Conservation (phyloP, 768 basidiomycete genomes). For the Tephrocybe rancida region DNA sequence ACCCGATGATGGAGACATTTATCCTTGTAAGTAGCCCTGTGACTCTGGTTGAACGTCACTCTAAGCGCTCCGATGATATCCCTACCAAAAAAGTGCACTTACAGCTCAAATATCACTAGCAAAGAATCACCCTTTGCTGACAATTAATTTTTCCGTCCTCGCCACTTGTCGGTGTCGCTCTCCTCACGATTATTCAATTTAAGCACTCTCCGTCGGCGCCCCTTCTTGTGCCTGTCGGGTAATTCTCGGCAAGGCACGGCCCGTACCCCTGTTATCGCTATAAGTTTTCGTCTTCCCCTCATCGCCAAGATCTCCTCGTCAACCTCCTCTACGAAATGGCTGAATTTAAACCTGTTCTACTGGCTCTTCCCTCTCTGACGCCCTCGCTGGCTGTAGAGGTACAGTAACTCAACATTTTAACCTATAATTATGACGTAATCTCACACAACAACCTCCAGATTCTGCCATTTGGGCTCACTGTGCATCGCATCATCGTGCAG, state of each 20-base stretch:
- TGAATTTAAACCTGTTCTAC: slow-evolving; percentile 52
- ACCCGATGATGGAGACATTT: too few species aligned
- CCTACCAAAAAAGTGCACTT: too few species aligned
- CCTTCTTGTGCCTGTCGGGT: slow-evolving; percentile 5
- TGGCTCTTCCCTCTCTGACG: slow-evolving; percentile 55
- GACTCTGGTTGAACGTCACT: too few species aligned
- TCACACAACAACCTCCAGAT: slow-evolving; percentile 38
- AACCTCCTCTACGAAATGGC: slow-evolving; percentile 31
- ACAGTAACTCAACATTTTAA: neutral
- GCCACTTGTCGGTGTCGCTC: too few species aligned
- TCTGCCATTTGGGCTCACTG: slow-evolving; percentile 66
- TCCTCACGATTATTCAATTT: too few species aligned
- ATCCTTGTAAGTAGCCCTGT: too few species aligned
- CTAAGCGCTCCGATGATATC: too few species aligned
- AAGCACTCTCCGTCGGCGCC: neutral
- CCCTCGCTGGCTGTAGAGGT: slow-evolving; percentile 69
- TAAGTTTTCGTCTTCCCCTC: neutral
- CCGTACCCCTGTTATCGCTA: slow-evolving; percentile 2
- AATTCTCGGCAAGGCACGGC: slow-evolving; percentile 12
- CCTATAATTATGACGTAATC: neutral
- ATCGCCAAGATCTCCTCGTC: neutral
- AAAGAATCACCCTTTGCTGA: too few species aligned
- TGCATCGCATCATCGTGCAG: slow-evolving; percentile 69
- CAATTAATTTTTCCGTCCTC: too few species aligned
- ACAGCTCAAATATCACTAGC: too few species aligned